A percentile compares a stretch with the other conserved stretches of the same genome.
Conservation (phyloP, 2,329 filamentous ascomycete genomes). For the Alternaria infectoria region DNA sequence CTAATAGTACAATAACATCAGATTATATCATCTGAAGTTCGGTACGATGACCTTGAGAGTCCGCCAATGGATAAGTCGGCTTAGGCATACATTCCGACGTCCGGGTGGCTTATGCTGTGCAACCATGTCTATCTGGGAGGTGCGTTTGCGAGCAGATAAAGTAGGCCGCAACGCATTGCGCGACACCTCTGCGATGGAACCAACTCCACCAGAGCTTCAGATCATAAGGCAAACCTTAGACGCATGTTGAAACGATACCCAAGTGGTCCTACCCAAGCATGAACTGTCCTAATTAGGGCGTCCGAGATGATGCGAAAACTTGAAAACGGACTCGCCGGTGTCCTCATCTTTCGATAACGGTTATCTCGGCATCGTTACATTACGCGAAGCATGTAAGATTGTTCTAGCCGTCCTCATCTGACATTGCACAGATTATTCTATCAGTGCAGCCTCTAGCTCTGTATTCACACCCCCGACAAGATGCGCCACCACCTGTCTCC, state of each 20-base stretch:
- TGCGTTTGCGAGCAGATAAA: constrained; percentile 16
- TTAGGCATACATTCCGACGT: background rate
- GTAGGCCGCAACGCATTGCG: constrained; percentile 16
- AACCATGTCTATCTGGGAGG: background rate
- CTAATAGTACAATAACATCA: background rate
- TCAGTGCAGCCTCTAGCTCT: background rate
- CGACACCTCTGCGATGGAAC: constrained; percentile 9
- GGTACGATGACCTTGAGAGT: background rate
- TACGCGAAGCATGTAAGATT: constrained; percentile 1
- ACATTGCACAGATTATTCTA: background rate
- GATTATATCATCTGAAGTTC: background rate
- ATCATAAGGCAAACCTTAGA: constrained; percentile 11
- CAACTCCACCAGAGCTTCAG: background rate
- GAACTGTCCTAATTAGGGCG: background rate
- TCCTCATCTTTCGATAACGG: constrained; percentile 4
- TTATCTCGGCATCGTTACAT: constrained; percentile 10
- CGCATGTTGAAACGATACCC: background rate
- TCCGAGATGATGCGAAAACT: background rate
- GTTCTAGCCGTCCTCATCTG: constrained; percentile 3
- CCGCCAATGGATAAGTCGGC: background rate
- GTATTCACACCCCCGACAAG: background rate
- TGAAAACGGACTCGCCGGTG: background rate
- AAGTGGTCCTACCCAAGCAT: background rate
- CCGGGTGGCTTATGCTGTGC: constrained; percentile 2
- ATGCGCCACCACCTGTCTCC: constrained; percentile 4